Evolutionary conservation across 768 basidiomycete species (phyloP).

Genomic region (Mycena pura): DNA sequence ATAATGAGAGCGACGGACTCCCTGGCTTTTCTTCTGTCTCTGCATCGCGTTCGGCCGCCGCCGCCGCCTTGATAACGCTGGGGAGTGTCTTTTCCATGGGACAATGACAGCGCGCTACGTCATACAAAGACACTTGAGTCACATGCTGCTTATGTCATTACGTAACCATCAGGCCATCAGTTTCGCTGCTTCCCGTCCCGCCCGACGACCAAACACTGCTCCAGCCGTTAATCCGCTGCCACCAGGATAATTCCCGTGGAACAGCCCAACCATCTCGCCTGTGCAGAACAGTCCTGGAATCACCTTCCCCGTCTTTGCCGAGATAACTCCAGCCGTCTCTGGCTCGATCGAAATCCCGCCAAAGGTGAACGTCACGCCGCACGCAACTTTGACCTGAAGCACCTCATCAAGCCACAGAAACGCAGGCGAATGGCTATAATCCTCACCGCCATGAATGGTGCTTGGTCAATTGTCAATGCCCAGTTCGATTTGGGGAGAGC

Average conservation of each 20-base stretch:
- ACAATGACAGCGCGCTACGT: not conserved
- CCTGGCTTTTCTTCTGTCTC: not conserved
- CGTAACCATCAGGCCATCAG: not conserved
- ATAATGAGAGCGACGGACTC: not conserved
- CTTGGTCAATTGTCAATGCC: constrained; percentile 61
- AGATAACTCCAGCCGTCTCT: constrained; percentile 57
- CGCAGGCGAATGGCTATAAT: not conserved
- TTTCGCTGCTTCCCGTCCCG: constrained; percentile 7
- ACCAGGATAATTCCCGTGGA: constrained; percentile 72
- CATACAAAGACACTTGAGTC: not conserved
- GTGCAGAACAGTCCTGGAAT: constrained; percentile 68
- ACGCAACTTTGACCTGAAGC: constrained; percentile 60
- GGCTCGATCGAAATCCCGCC: constrained; percentile 70
- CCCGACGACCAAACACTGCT: constrained; percentile 65
- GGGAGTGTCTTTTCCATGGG: constrained; percentile 6
- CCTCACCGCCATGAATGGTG: constrained; percentile 61
- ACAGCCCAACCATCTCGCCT: constrained; percentile 73
- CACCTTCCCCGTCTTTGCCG: constrained; percentile 42
- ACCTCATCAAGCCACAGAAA: not conserved
- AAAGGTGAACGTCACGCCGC: constrained; percentile 78
- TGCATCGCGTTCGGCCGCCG: not conserved
- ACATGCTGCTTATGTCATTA: not conserved
- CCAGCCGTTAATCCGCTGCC: constrained; percentile 71
- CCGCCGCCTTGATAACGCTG: constrained; percentile 10
- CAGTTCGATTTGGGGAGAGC: constrained; percentile 68